Conservation (phyloP, 2,329 filamentous ascomycete species). For the Penicillium glabrum region DNA sequence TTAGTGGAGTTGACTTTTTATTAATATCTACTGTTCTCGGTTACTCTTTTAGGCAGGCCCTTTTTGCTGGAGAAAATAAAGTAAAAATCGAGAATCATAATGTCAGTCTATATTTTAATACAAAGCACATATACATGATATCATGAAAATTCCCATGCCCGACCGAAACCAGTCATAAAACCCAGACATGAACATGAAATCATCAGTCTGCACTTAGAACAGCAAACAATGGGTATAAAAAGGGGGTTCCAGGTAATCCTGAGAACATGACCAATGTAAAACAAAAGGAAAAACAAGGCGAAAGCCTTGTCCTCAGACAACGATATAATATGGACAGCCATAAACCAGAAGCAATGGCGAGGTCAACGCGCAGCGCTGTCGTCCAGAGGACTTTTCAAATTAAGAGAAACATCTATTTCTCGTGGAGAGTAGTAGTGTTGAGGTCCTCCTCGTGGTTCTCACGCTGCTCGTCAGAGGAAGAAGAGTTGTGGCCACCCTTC, state of each 20-base stretch:
- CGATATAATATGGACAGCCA: neutral
- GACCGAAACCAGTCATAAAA: neutral
- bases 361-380: conserved; percentile 17
- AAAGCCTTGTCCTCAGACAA: neutral
- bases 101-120: neutral
- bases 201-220: conserved; percentile 8
- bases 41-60: neutral
- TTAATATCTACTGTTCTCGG: neutral
- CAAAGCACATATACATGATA: neutral
- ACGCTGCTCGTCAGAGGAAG: conserved; percentile 14
- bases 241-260: neutral
- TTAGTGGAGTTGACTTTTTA: neutral
- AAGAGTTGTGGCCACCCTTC: conserved; percentile 18
- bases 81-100: neutral
- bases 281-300: neutral
- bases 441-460: conserved; percentile 7
- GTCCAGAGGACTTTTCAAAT: neutral
- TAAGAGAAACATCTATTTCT: neutral
- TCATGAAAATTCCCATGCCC: neutral
- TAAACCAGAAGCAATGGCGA: neutral
- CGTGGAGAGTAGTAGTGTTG: neutral
- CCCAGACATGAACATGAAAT: conserved; percentile 13
- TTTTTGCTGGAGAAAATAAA: neutral
- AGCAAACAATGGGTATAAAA: conserved; percentile 18
- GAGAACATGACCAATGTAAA: neutral